phyloP scores from a whole-genome alignment of 768 basidiomycete genomes.

The Boletus huronensis region DNA sequence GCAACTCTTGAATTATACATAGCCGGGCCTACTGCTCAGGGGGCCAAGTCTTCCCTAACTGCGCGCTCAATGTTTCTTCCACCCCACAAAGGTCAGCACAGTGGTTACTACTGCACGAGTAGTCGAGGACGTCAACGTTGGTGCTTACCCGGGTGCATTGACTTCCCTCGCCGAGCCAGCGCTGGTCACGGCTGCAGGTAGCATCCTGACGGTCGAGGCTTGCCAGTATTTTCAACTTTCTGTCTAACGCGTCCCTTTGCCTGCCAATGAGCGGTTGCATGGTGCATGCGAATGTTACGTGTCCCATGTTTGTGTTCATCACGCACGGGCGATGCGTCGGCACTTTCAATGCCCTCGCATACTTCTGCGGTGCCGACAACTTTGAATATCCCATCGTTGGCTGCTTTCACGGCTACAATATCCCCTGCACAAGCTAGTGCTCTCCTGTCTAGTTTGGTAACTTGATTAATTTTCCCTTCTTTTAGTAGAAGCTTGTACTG shows the following conservation, averaged over 20 bases:
- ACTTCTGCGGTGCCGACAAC: conserved; percentile 25
- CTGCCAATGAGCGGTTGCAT: conserved; percentile 59
- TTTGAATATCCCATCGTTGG: background rate
- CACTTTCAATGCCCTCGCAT: conserved; percentile 19
- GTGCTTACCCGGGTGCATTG: too few species aligned
- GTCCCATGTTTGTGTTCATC: conserved; percentile 71
- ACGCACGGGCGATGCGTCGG: conserved; percentile 46
- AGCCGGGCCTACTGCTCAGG: too few species aligned
- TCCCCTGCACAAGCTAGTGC: conserved; percentile 23
- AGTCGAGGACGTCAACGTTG: too few species aligned
- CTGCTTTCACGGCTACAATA: conserved; percentile 18
- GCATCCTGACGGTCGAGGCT: too few species aligned
- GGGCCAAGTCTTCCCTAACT: too few species aligned
- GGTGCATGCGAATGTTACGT: conserved; percentile 66
- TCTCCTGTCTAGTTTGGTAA: conserved; percentile 34
- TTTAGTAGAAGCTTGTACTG: background rate
- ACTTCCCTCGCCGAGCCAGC: too few species aligned
- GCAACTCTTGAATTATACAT: too few species aligned
- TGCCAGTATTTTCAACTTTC: too few species aligned
- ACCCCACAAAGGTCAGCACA: too few species aligned
- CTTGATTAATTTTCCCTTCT: background rate
- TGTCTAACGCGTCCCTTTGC: conserved; percentile 43
- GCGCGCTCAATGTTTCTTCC: too few species aligned
- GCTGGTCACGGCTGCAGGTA: too few species aligned
- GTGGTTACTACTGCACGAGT: too few species aligned